Percentiles rank a stretch among this genome's conserved stretches.
These are phyloP conservation scores for Cardamine chenopodiifolia DNA, from an alignment of 345 rosid genomes.

Conservation along the genomic window DNA sequence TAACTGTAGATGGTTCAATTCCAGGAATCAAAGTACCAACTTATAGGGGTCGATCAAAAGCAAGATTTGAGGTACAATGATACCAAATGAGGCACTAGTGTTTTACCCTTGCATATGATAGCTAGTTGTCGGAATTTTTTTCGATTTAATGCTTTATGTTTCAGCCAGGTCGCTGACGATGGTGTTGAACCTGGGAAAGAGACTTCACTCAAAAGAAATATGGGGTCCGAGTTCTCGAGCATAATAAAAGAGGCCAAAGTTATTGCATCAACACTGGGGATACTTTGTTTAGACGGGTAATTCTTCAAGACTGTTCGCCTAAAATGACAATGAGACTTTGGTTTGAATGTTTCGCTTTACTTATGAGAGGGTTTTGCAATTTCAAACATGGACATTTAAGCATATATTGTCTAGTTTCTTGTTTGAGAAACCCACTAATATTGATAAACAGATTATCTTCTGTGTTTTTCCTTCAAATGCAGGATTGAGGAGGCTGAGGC, in stretches of 20 bases:
- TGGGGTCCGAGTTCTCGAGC: conserved; percentile 90
- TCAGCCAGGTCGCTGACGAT: conserved; percentile 54
- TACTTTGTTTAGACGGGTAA: conserved; percentile 95
- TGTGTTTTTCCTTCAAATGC: conserved; percentile 29
- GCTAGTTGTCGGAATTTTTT: background rate
- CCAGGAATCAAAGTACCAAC: conserved; percentile 87
- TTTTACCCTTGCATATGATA: background rate
- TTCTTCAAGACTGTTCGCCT: background rate
- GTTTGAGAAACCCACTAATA: background rate
- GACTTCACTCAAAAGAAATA: conserved; percentile 74
- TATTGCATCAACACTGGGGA: conserved; percentile 76
- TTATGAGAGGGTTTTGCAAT: background rate
- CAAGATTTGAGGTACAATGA: conserved; percentile 53
- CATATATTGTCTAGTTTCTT: background rate
- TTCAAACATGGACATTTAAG: background rate
- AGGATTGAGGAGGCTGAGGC: conserved; percentile 98
- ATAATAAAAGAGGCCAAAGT: conserved; percentile 83
- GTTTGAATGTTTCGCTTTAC: background rate
- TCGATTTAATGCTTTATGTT: conserved; percentile 26
- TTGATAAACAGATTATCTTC: background rate
- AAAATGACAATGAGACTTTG: background rate
- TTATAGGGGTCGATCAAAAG: conserved; percentile 69
- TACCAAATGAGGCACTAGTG: background rate
- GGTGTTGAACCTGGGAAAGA: conserved; percentile 48
- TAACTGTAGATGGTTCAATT: conserved; percentile 76